These are phyloP conservation scores for Pestalotiopsis sp. DNA, from an alignment of 2,329 filamentous ascomycete species.

Conservation along the genomic window DNA sequence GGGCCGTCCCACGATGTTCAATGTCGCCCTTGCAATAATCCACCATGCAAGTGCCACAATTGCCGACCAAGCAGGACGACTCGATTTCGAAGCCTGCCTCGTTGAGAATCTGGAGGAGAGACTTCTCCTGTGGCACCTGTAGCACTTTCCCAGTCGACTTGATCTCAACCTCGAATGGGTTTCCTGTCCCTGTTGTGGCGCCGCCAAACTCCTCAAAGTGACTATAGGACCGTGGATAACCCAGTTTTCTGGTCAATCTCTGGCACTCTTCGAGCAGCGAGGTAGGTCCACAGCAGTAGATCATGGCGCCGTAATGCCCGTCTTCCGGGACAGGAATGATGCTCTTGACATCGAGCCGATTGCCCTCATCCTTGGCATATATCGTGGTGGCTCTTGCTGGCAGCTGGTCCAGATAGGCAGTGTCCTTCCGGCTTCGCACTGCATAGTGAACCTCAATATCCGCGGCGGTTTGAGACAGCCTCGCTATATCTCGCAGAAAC, in stretches of 20 bases:
- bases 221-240: slow-evolving; percentile 25
- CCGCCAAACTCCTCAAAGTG: slow-evolving; percentile 33
- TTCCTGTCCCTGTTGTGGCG: slow-evolving; percentile 25
- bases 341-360: slow-evolving; percentile 38
- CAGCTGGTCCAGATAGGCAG: slow-evolving; percentile 27
- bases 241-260: slow-evolving; percentile 17
- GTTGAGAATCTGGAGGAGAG: slow-evolving; percentile 30
- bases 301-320: slow-evolving; percentile 23
- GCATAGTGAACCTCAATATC: slow-evolving; percentile 31
- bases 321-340: slow-evolving; percentile 23
- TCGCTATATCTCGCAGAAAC: slow-evolving; percentile 26
- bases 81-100: slow-evolving; percentile 34
- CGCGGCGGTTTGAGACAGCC: slow-evolving; percentile 16
- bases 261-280: slow-evolving; percentile 25
- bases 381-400: slow-evolving; percentile 23
- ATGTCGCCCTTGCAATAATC: slow-evolving; percentile 28
- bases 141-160: slow-evolving; percentile 24
- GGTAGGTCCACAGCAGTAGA: slow-evolving; percentile 33
- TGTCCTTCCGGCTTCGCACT: slow-evolving; percentile 27
- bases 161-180: slow-evolving; percentile 31
- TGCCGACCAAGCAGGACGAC: slow-evolving; percentile 31
- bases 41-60: slow-evolving; percentile 33
- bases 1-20: slow-evolving; percentile 27
- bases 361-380: slow-evolving; percentile 27
- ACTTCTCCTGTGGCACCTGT: slow-evolving; percentile 28